Evolutionary conservation across 306 rosid species (phyloP), one percentile per base, ranked within the genome.

Genomic region (Urtica urens): DNA sequence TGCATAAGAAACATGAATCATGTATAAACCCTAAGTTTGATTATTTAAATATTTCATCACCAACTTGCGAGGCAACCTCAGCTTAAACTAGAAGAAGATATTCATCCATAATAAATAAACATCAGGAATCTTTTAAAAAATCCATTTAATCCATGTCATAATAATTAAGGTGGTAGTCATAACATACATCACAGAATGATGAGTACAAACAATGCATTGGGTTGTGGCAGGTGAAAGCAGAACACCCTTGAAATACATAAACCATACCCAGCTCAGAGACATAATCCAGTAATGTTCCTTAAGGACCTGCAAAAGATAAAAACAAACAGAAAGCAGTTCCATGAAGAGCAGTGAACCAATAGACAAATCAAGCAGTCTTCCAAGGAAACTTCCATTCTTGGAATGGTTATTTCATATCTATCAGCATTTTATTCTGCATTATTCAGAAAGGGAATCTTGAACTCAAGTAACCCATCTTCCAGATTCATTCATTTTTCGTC

Each of bases 141-240:
- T 45, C 46, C 13, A 48, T 38, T 55, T 50, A 67, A 67, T 46
- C 58, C 63, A 59, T 18, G 38, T 48, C 14, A 60, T 13, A 44
- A 67, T 58, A 40, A 67, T 43, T 49, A 70, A 73, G 62, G 63
- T 68, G 67, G 75, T 71, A 72, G 68, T 79, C 75, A n/a, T n/a
- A 82, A 79, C 99, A 82, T 79, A 79, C 93, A 85, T 77, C 80
- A 76, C 77, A 74, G 53, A 77, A 78, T 66, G 76, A 80, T 73
- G 64, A 72, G 66, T 70, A 65, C 58, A 81, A 60, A 80, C 61
- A 63, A 77, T 53, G 92, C 80, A 69, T 38, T 23, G 65, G 93
- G 61, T 72, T 80, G 66, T 70, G 65, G 79, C 71, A 78, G 67
- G 66, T 67, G 75, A 72, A 78, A 70, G 77, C 72, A 68, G 78